Conservation (phyloP, 371 early-diverging fungal species). For the Saksenaea oblongispora region DNA sequence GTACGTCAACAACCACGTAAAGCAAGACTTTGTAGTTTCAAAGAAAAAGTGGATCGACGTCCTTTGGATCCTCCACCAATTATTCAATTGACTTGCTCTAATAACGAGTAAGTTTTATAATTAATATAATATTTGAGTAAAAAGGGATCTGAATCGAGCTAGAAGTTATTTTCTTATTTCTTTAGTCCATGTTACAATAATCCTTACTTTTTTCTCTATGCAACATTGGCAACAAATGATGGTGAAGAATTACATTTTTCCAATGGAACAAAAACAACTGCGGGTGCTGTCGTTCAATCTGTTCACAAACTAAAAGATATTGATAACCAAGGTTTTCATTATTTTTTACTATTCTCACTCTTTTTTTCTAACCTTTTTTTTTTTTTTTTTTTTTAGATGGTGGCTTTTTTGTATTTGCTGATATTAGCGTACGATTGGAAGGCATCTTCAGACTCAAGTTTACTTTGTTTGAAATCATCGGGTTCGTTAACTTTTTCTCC, state of each 20-base stretch:
- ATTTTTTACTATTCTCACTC: background rate
- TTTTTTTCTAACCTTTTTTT: background rate
- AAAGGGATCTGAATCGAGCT: constrained; percentile 12
- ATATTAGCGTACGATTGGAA: constrained; percentile 89
- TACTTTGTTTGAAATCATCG: constrained; percentile 83
- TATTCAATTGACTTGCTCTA: constrained; percentile 27
- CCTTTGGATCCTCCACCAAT: constrained; percentile 56
- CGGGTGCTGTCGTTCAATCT: constrained; percentile 49
- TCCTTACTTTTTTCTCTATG: constrained; percentile 43
- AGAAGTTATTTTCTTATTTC: constrained; percentile 5
- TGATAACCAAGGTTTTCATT: constrained; percentile 33
- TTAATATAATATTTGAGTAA: constrained; percentile 20
- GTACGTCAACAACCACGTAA: constrained; percentile 56
- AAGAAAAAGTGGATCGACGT: constrained; percentile 59
- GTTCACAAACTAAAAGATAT: constrained; percentile 48
- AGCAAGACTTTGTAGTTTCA: constrained; percentile 57
- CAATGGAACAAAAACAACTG: constrained; percentile 42
- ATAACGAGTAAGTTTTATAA: constrained; percentile 19
- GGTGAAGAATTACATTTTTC: constrained; percentile 28
- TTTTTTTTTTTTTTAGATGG: constrained; percentile 58
- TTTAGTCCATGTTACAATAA: constrained; percentile 26
- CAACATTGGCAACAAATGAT: constrained; percentile 32
- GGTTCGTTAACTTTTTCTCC: constrained; percentile 36
- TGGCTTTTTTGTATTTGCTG: constrained; percentile 95
- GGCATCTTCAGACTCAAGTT: constrained; percentile 88